These are phyloP conservation scores for Microbotryum intermedium DNA, from an alignment of 1,284 basidiomycete genomes.

Conservation along the genomic window DNA sequence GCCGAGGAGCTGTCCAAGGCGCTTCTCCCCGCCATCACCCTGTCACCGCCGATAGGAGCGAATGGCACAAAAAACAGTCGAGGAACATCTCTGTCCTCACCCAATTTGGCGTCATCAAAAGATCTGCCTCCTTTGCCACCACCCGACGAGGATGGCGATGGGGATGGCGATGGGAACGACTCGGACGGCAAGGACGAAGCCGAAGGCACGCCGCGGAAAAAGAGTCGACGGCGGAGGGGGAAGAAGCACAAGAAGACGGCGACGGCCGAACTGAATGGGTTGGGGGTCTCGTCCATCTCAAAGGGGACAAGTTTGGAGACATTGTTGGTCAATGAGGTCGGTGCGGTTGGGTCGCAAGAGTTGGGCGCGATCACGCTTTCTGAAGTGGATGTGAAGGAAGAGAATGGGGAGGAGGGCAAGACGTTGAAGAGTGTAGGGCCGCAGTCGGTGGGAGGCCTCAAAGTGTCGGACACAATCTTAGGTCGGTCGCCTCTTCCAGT, in stretches of 20 bases:
- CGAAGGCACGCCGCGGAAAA: conserved; percentile 46
- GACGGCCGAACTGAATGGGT: not conserved
- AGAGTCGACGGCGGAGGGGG: conserved; percentile 44
- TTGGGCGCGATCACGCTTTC: not conserved
- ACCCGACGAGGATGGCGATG: conserved; percentile 53
- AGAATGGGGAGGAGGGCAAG: not conserved
- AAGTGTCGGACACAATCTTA: conserved; percentile 32
- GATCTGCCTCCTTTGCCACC: conserved; percentile 23
- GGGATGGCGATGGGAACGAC: conserved; percentile 45
- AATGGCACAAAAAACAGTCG: too few species aligned
- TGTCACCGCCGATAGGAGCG: too few species aligned
- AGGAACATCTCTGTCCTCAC: not conserved
- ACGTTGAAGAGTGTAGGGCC: not conserved
- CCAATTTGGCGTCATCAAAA: conserved; percentile 5
- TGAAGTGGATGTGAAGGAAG: conserved; percentile 7
- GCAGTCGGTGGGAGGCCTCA: conserved; percentile 27
- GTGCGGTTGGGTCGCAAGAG: not conserved
- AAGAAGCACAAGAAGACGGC: conserved; percentile 11
- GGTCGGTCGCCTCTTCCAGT: too few species aligned
- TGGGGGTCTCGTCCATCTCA: not conserved
- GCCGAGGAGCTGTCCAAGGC: too few species aligned
- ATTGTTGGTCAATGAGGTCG: too few species aligned
- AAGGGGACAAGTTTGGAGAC: not conserved
- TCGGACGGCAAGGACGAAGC: conserved; percentile 38
- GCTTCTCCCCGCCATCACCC: too few species aligned